Conservation (phyloP, 345 rosid species). For the Eutrema yunnanense region DNA sequence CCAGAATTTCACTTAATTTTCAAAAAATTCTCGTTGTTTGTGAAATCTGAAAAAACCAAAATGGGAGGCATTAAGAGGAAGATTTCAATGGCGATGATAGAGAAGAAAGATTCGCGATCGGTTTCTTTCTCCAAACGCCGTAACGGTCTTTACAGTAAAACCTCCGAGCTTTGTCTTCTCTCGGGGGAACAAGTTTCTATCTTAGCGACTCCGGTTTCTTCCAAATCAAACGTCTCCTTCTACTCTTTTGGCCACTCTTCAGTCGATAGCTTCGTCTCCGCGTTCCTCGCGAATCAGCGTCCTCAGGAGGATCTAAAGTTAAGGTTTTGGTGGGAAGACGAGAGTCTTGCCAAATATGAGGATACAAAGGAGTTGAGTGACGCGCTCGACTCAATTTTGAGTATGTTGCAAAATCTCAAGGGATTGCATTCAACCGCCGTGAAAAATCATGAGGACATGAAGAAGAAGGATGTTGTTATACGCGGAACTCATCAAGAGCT, state of each 20-base stretch:
- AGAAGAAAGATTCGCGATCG: neutral
- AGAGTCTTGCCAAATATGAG: neutral
- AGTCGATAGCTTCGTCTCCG: too few species aligned
- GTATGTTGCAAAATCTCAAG: neutral
- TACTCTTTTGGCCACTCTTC: too few species aligned
- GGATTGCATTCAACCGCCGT: neutral
- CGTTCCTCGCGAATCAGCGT: too few species aligned
- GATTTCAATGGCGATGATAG: neutral
- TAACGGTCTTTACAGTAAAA: constrained; percentile 15
- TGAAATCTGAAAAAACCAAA: neutral
- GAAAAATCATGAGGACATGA: neutral
- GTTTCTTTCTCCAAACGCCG: constrained; percentile 18
- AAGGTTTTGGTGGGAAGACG: constrained; percentile 13
- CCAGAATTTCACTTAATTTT: too few species aligned
- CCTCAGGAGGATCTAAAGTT: neutral
- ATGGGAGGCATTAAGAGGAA: constrained; percentile 7
- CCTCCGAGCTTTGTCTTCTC: constrained; percentile 9
- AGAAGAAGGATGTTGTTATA: neutral
- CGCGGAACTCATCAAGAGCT: neutral
- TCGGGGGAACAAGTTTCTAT: constrained; percentile 3
- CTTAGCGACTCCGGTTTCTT: neutral
- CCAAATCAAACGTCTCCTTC: too few species aligned
- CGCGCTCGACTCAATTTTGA: neutral
- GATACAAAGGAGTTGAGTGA: neutral
- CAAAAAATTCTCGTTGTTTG: neutral